Base-by-base conservation (phyloP, 2,329 filamentous ascomycete species). In the Colletotrichum tabaci region DNA sequence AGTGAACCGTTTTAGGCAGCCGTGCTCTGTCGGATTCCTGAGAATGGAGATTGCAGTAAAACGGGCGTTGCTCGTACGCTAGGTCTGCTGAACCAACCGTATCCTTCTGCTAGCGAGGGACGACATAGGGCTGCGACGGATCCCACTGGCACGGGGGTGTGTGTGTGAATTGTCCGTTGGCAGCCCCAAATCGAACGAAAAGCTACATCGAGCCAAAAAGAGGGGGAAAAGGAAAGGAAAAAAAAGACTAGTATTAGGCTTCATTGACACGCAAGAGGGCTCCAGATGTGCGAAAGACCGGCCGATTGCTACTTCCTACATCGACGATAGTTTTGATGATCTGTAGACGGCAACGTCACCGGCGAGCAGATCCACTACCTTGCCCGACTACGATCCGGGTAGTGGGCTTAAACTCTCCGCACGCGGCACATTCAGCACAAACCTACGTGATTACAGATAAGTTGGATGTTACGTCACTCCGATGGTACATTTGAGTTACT, bases 401-500 rank as follows among this genome's bases (percentile, higher is more conserved):
- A 38, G 62, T 52, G 7, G 21, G 35, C 21, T 15, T 13, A 60
- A 44, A 56, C 18, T 61, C 30, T 61, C 49, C 56, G 56, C 67
- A 61, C 26, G n/a, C 55, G 12, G 35, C 40, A 66, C 46, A 44
- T 10, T 18, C 16, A 47, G 44, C 46, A 46, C 38, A 52, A 69
- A 69, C 53, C 53, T 69, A 65, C 18, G 30, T 46, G 61, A 60
- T 69, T 23, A 58, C 52, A 52, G 61, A 58, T 46, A 46, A 15
- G 42, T 69, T 42, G 46, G 44, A 46, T 53, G 65, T 60, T 50
- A 53, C 46, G 44, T 57, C n/a, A 18, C 44, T 16, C 16, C 8
- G 2, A 9, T 30, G 5, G 13, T 18, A 46, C 13, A 8, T 18
- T 0, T n/a, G 7, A 9, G 3, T n/a, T 9, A 46, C 44, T 16